Evolutionary conservation across 805 yeast species (phyloP), one percentile per base, ranked within the genome.

Genomic region (Wickerhamiella galacta): DNA sequence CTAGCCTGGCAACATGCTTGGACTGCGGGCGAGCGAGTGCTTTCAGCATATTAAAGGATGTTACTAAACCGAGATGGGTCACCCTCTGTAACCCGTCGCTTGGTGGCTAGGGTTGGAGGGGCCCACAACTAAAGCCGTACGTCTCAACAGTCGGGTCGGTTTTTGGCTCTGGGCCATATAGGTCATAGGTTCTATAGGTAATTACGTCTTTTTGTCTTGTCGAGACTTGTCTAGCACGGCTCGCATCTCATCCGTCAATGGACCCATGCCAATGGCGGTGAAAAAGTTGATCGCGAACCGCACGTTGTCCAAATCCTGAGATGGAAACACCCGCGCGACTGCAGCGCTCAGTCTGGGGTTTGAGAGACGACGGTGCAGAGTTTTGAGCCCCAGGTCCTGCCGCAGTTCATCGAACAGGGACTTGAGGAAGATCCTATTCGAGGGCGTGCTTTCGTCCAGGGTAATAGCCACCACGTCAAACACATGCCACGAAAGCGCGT

Each of bases 251-350:
- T 81, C 93, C 0, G 96, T 85, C 36, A 87, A 51, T 2, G 66
- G 64, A 28, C 95, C 95, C 31, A 87, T 52, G 0, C 92, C 92
- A 39, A 87, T 82, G 1, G 95, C 95, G 0, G 95, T 87, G 53
- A 87, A 87, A 51, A 66, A 87, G 49, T 87, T 87, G 49, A 83
- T 82, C 2, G 92, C 66, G 50, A 85, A 87, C 38, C 87, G 33
- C 2, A 56, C 48, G 18, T 56, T 54, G 6, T 51, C 53, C 11
- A 53, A 54, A 15, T 49, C 31, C 2, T 43, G 17, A 42, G 6
- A 6, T 6, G 94, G 95, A 46, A 85, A 79, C 24, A 85, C 42
- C 0, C 81, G 81, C 2, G 38, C 42, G 20, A 76, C 37, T 30
- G 44, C 63, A 0, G 67, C 65, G 31, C 60, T 60, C 12, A 70